Evolutionary conservation across 805 yeast species (phyloP), one percentile per base, ranked within the genome.

Genomic region (Kregervanrija delftensis): DNA sequence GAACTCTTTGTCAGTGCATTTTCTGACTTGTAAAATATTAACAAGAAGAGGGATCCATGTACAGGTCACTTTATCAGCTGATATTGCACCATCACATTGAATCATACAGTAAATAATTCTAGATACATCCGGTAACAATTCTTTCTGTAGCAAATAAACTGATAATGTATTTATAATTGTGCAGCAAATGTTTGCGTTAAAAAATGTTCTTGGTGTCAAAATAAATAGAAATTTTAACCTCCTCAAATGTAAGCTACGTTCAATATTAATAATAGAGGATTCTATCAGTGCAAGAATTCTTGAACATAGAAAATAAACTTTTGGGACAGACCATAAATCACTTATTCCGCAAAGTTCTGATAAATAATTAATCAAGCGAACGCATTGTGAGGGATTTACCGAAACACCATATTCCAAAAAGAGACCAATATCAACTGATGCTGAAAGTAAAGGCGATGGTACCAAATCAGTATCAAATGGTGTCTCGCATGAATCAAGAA

Each of bases 251-350:
- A 56, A 11, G 1, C 52, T 8, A 37, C 49, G 58, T 13, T 65
- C 65, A 3, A 60, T 55, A 16, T 37, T 30, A 16, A 60, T 48
- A 1, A 52, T 17, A 0, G 68, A 44, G 1, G 45, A 16, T 0
- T 56, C 52, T 2, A 72, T 36, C 3, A 54, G 36, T 2, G 57
- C 32, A 2, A 69, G 43, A 2, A 69, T 17, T 17, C 66, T 61
- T n/a, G 71, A 58, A 1, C 64, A 35, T 2, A 76, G 40, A 52
- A 74, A 74, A 48, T 67, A 67, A 6, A 66, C 53, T 8, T 50
- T 51, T 3, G 59, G 55, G 1, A 60, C 43, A 1, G 51, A 37
- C 79, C 79, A 76, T 31, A 65, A 63, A 4, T 48, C 45, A 1
- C 34, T 41, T 4, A 44, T 15, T 1, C 44, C 39, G 33, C 39